Base-by-base conservation (phyloP, 176 grass and related monocot genomes). In the Lolium rigidum region DNA sequence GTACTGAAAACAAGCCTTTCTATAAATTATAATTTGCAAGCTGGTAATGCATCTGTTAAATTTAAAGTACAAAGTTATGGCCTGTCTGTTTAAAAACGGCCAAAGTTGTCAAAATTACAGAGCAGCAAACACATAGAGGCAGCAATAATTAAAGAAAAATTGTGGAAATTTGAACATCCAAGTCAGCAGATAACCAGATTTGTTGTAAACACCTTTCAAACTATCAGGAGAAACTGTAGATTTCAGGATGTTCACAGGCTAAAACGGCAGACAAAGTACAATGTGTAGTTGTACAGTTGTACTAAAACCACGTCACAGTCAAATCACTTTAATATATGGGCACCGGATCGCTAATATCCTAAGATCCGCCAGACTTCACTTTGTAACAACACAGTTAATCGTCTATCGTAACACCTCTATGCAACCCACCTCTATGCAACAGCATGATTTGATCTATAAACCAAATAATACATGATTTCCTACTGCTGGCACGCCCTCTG, bases 301-400 rank as follows among this genome's bases (percentile, higher is more conserved):
- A 77, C 38, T 28, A 1, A 21, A 52, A 71, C 49, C 41, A 62
- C 15, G 56, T 61, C 18, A 57, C 61, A 69, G 46, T 47, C 71
- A 84, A 79, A 46, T 8, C 84, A 78, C 10, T 76, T 85, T 59
- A 46, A 70, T 20, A 66, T 79, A 86, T 84, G 61, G 46, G 76
- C 59, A 84, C 21, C 43, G 31, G 61, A 69, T 85, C 59, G 9
- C 72, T 75, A 75, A 75, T 50, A 47, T 69, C 18, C 44, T 85
- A 66, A 37, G 83, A 78, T 22, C 31, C 17, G 37, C 37, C 59
- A 47, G 61, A 78, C 49, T 57, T 13, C 75, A 22, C 16, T 79
- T 76, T 28, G 59, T 65, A 70, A 68, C 10, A 26, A 67, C 74
- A 78, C 25, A 77, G 60, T 67, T 67, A 78, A 57, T 20, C 3